A percentile compares a stretch with the other conserved stretches of the same genome.
These are phyloP conservation scores for Spongiforma sp. DNA, from an alignment of 1,284 basidiomycete genomes.

Conservation along the genomic window DNA sequence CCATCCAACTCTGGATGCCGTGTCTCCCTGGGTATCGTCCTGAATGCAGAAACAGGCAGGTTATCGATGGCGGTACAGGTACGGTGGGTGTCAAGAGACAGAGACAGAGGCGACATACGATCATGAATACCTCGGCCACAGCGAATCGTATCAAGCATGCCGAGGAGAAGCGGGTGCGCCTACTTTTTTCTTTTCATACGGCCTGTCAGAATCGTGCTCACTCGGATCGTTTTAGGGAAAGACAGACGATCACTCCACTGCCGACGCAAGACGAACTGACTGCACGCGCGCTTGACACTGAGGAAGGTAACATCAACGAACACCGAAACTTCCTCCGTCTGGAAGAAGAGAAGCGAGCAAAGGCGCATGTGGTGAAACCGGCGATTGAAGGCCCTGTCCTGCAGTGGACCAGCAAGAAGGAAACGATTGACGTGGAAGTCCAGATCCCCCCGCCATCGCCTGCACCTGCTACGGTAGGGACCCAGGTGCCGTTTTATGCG, in stretches of 20 bases:
- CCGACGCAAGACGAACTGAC: conserved; percentile 84
- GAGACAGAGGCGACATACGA: conserved; percentile 67
- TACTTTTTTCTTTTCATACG: no score
- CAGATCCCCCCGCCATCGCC: conserved; percentile 19
- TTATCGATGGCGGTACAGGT: conserved; percentile 40
- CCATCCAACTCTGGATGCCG: conserved; percentile 50
- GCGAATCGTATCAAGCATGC: conserved; percentile 64
- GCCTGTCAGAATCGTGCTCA: no score
- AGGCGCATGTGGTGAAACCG: conserved; percentile 64
- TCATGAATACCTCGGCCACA: conserved; percentile 68
- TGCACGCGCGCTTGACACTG: conserved; percentile 80
- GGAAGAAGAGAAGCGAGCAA: conserved; percentile 82
- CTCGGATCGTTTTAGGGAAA: conserved; percentile 68
- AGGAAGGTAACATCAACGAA: conserved; percentile 83
- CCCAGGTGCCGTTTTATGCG: conserved; percentile 29
- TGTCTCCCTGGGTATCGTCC: conserved; percentile 56
- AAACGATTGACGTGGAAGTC: conserved; percentile 48
- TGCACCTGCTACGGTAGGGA: conserved; percentile 12
- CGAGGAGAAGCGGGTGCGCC: conserved; percentile 64
- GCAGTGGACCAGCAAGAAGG: conserved; percentile 72
- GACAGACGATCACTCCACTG: conserved; percentile 51
- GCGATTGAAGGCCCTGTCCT: conserved; percentile 73
- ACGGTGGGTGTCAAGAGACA: conserved; percentile 51
- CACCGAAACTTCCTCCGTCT: conserved; percentile 77
- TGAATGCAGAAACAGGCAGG: conserved; percentile 64